Conservation (phyloP, 108 stramenopile species). For the Epipyxis sp. region DNA sequence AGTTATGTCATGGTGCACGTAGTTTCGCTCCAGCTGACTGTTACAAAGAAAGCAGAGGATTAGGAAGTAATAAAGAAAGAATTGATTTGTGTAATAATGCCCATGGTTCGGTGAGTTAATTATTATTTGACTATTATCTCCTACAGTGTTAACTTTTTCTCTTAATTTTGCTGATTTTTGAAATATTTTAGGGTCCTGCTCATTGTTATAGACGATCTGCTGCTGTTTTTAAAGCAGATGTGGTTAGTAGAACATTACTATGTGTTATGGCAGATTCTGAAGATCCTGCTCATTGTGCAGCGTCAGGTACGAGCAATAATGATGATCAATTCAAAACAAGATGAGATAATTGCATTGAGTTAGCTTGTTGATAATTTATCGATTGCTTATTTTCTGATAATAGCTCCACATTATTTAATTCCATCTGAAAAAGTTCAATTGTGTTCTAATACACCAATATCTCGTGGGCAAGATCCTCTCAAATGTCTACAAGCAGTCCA, state of each 20-base stretch:
- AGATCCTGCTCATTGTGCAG: slow-evolving; percentile 23
- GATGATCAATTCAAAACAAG: background rate
- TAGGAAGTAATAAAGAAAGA: background rate
- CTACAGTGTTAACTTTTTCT: background rate
- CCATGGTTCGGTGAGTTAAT: background rate
- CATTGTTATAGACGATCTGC: background rate
- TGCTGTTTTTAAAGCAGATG: background rate
- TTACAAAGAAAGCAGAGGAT: background rate
- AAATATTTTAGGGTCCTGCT: background rate
- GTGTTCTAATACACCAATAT: background rate
- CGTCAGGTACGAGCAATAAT: background rate
- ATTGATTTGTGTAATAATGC: background rate
- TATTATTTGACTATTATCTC: background rate
- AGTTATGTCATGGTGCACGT: background rate
- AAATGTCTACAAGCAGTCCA: slow-evolving; percentile 17
- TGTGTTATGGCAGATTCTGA: slow-evolving; percentile 12
- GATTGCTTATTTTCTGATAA: background rate
- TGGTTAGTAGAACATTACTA: background rate
- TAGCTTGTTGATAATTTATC: background rate
- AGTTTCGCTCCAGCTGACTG: background rate
- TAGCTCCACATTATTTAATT: slow-evolving; percentile 2
- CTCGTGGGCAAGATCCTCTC: background rate
- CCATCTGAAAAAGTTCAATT: slow-evolving; percentile 19
- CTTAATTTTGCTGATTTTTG: background rate
- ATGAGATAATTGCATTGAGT: background rate